Evolutionary conservation across 2,329 filamentous ascomycete genomes (phyloP), one percentile per base, ranked within the genome.

Genomic region (Fusarium anthophilum): DNA sequence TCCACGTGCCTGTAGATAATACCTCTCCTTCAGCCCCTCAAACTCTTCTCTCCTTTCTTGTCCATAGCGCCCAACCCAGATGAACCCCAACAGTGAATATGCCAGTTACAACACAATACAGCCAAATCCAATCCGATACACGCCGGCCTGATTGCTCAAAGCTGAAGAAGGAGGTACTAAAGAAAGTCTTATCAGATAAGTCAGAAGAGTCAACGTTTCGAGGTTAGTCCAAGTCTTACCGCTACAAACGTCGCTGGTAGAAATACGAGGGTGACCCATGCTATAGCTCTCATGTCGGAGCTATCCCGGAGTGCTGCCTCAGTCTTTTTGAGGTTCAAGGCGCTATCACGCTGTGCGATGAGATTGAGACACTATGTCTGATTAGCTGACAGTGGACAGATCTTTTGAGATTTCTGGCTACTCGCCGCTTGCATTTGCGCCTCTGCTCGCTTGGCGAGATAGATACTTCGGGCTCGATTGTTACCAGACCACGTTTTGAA

Each of bases 221-320:
- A 26, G 12, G 1, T 3, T 2, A 13, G 18, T 17, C 5, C 0
- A 38, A 8, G 7, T 22, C n/a, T 38, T 38, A 38, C 18, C 13
- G 13, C 50, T 9, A 53, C 50, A 38, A 53, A 38, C n/a, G 24
- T 53, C 32, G 24, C 50, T 22, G 50, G 32, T 4, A 53, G 50
- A 8, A 38, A 53, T 6, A 10, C 50, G 17, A 53, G 32, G 7
- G 50, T 38, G 14, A 22, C 50, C 50, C 32, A 53, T 38, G 50
- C 18, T 53, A 26, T 26, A 0, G 32, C 32, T 53, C 50, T 38
- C n/a, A 38, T 53, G 6, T 53, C 24, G 2, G 50, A 38, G 18
- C 50, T 53, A 3, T 53, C 32, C 6, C n/a, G 50, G 0, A 53
- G 32, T 12, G n/a, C 50, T 37, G 32, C 32, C 0, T 53, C n/a